phyloP scores from a whole-genome alignment of 2,329 filamentous ascomycete genomes.

The Aspergillus sp. region DNA sequence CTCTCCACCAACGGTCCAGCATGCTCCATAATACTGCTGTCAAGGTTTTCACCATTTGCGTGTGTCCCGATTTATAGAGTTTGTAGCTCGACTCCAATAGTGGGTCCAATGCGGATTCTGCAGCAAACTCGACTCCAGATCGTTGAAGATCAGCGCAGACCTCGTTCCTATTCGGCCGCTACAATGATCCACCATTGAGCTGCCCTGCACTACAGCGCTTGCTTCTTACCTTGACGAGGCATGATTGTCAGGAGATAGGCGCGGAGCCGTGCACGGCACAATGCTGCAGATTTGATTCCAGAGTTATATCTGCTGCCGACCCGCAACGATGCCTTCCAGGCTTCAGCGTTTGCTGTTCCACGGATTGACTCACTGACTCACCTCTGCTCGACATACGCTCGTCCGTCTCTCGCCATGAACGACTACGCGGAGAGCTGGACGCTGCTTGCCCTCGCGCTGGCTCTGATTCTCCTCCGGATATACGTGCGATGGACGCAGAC shows the following conservation, averaged over 20 bases:
- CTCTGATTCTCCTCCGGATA: conserved; percentile 54
- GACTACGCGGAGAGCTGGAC: conserved; percentile 48
- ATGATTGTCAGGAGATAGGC: background rate
- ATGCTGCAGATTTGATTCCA: no score
- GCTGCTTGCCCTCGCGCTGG: conserved; percentile 54
- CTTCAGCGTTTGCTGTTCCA: no score
- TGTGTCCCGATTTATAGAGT: background rate
- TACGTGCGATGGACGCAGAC: conserved; percentile 52
- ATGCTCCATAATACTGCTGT: background rate
- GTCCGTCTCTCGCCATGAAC: background rate
- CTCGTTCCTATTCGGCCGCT: background rate
- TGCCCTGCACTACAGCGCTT: no score
- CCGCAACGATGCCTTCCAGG: no score
- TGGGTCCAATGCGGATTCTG: background rate
- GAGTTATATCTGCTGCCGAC: no score
- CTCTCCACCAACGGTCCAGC: background rate
- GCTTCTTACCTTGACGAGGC: background rate
- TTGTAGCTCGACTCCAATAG: background rate
- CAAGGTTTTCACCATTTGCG: background rate
- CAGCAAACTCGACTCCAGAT: background rate
- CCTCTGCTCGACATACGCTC: no score
- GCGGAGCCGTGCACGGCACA: background rate
- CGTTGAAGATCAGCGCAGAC: background rate
- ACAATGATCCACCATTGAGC: background rate
- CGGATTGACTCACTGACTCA: no score